Evolutionary conservation across 108 stramenopile species (phyloP), one percentile per base, ranked within the genome.

Genomic region (Phaeodactylum tricornutum): DNA sequence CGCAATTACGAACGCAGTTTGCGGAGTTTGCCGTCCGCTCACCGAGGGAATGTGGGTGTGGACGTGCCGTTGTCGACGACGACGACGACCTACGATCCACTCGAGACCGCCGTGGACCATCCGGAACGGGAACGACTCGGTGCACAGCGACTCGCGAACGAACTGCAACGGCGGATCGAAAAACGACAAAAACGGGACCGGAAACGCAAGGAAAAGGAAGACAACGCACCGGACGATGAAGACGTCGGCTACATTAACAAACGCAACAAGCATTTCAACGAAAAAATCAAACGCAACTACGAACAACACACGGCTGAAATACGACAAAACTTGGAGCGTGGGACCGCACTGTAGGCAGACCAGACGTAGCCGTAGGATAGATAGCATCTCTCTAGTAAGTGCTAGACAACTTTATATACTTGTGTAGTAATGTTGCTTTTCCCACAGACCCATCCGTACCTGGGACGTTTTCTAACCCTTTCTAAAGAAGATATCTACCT

Each of bases 271-370:
- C 53, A 50, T 29, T 93, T 88, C 66, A 93, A 93, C 63, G 56
- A 87, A 63, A 93, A 93, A 69, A 84, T 93, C 58, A 59, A 67
- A 29, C 72, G 91, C 25, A 79, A 79, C 44, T 87, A 74, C 35
- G 87, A 93, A 56, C 61, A 78, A 54, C 67, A 72, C 43, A 88
- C 87, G 27, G 84, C 81, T 5, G 87, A 93, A 55, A 93, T 93
- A 66, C 67, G 80, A 43, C 86, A 93, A 66, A 88, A 86, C 67
- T 71, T 93, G 63, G 91, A 93, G 40, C 80, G 91, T 39, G 91
- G 91, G 33, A 93, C 86, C 23, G 91, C 91, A 0, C 59, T 88
- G 27, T 93, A 75, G n/a, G n/a, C n/a, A 34, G n/a, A n/a, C n/a
- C n/a, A n/a, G n/a, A n/a, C n/a, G n/a, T n/a, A n/a, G n/a, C n/a